Percentiles rank a stretch among this genome's conserved stretches.
These are phyloP conservation scores for Agrocybe praecox DNA, from an alignment of 768 basidiomycete species.

Conservation along the genomic window DNA sequence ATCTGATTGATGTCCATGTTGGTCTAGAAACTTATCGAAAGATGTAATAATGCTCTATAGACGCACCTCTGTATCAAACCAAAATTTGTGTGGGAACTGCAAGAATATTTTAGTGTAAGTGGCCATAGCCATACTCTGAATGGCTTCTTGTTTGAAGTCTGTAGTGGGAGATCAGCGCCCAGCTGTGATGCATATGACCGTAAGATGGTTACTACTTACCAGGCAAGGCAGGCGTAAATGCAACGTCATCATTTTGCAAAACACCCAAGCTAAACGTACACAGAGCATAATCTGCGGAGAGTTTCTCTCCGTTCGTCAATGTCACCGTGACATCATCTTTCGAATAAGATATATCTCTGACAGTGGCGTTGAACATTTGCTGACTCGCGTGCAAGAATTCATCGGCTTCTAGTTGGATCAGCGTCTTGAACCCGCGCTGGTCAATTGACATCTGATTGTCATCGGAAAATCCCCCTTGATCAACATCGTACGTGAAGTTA, in stretches of 20 bases:
- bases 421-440: conserved; percentile 60
- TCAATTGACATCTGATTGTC: conserved; percentile 58
- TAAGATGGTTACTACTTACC: conserved; percentile 23
- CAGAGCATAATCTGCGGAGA: conserved; percentile 60
- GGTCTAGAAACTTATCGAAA: background rate
- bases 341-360: conserved; percentile 48
- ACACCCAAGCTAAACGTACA: conserved; percentile 75
- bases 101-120: conserved; percentile 73
- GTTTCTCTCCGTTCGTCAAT: conserved; percentile 40
- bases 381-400: conserved; percentile 54
- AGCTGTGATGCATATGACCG: too few species aligned
- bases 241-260: conserved; percentile 62
- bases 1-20: conserved; percentile 31
- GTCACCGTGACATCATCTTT: conserved; percentile 47
- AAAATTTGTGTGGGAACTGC: conserved; percentile 64
- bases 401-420: conserved; percentile 58
- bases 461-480: conserved; percentile 60
- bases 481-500: conserved; percentile 58
- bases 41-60: background rate
- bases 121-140: conserved; percentile 64
- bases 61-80: conserved; percentile 42
- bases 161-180: background rate
- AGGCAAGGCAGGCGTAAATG: conserved; percentile 57
- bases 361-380: conserved; percentile 50
- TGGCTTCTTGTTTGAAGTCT: conserved; percentile 64